A percentile compares a stretch with the other conserved stretches of the same genome.
These are phyloP conservation scores for Boletellus ananas DNA, from an alignment of 768 basidiomycete genomes.

Conservation along the genomic window DNA sequence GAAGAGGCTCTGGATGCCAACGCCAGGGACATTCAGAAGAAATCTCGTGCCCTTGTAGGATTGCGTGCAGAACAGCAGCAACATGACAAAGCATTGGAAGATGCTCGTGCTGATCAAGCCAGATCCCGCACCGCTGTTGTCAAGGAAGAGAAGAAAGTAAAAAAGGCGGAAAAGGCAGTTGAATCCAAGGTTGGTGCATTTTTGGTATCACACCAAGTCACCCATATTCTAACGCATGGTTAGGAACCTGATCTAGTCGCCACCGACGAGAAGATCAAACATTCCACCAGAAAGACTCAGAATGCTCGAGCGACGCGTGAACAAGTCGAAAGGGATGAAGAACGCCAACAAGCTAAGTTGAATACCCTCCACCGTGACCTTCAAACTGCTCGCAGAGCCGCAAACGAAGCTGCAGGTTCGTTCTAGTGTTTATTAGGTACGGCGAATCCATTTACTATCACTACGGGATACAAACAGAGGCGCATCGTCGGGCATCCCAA, in stretches of 20 bases:
- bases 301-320: constrained; percentile 64
- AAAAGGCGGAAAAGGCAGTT: constrained; percentile 85
- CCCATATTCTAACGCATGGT: not conserved
- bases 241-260: constrained; percentile 84
- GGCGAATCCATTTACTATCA: not conserved
- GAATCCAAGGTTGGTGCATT: constrained; percentile 65
- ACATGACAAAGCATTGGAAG: constrained; percentile 69
- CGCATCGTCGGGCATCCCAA: constrained; percentile 66
- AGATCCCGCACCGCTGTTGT: constrained; percentile 68
- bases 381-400: constrained; percentile 57
- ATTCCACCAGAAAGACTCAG: constrained; percentile 72
- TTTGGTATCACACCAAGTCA: not conserved
- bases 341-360: constrained; percentile 50
- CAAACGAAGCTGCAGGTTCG: constrained; percentile 77
- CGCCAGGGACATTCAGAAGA: constrained; percentile 61
- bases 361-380: constrained; percentile 62
- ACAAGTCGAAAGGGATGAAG: constrained; percentile 59
- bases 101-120: constrained; percentile 76
- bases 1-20: constrained; percentile 77
- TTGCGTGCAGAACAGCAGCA: constrained; percentile 65
- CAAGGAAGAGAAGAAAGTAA: constrained; percentile 83
- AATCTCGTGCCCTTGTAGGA: constrained; percentile 67
- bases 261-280: constrained; percentile 83
- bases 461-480: constrained; percentile 46
- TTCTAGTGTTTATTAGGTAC: not conserved